Conservation (phyloP, 495 filamentous ascomycete species). For the Talaromyces borbonicus region DNA sequence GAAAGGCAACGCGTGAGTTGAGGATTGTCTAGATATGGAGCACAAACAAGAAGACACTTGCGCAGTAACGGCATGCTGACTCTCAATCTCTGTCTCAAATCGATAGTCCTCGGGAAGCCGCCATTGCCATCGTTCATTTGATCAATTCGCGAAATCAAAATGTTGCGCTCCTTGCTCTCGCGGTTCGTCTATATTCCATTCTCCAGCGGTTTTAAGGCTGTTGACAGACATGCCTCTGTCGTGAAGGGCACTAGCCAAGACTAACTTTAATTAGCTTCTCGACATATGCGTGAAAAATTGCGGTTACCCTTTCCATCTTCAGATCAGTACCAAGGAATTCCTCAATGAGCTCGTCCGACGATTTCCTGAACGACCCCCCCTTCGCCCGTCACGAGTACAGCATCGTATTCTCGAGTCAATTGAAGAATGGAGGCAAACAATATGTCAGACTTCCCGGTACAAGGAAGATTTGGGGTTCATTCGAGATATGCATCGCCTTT, state of each 20-base stretch:
- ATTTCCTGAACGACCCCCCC: constrained; percentile 87
- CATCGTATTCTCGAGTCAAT: constrained; percentile 89
- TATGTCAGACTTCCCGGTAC: constrained; percentile 94
- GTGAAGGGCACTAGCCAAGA: background rate
- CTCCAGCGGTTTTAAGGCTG: background rate
- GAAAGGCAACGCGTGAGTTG: constrained; percentile 79
- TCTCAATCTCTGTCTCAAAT: too few species aligned
- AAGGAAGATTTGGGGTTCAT: constrained; percentile 96
- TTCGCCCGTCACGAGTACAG: constrained; percentile 79
- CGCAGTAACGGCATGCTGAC: too few species aligned
- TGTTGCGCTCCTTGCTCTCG: constrained; percentile 79
- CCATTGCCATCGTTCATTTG: constrained; percentile 84
- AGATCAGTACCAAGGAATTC: constrained; percentile 98
- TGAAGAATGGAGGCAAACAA: constrained; percentile 96
- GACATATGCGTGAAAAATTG: constrained; percentile 99
- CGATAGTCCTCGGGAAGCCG: constrained; percentile 87
- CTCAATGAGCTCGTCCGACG: constrained; percentile 95
- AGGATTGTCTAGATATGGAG: background rate
- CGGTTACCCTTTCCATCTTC: constrained; percentile 97
- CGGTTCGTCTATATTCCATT: constrained; percentile 31
- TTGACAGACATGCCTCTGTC: background rate
- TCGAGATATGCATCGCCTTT: constrained; percentile 90
- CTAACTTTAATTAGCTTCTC: constrained; percentile 51
- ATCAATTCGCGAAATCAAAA: constrained; percentile 96
- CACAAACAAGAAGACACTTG: too few species aligned